Evolutionary conservation across 139 green algal genomes (phyloP).

Genomic region (Klebsormidium nitens): DNA sequence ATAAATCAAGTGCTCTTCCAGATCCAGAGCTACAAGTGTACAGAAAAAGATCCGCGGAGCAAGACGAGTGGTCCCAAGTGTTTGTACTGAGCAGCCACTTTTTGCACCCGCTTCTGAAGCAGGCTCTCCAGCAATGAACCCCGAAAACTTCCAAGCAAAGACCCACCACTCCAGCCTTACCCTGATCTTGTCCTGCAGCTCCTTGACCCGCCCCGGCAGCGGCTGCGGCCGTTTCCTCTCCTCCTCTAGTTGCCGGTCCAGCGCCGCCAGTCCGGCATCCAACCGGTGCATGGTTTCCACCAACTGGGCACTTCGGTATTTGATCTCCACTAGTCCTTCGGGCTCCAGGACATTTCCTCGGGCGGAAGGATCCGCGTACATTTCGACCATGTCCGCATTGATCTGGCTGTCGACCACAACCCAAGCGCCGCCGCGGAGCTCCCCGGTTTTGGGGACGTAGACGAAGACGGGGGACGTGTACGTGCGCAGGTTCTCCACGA

Average conservation of each 20-base stretch:
- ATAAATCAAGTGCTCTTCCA: too few species aligned
- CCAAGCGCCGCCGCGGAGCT: constrained; percentile 96
- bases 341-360: constrained; percentile 92
- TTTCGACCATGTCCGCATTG: constrained; percentile 64
- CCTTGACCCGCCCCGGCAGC: not conserved
- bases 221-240: not conserved
- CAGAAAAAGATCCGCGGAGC: too few species aligned
- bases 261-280: constrained; percentile 59
- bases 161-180: not conserved
- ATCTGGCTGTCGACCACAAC: constrained; percentile 96
- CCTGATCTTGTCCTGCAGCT: constrained; percentile 26
- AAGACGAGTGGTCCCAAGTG: too few species aligned
- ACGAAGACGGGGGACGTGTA: constrained; percentile 91
- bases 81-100: too few species aligned
- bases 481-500: constrained; percentile 87
- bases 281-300: constrained; percentile 80
- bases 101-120: too few species aligned
- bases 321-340: constrained; percentile 97
- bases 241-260: constrained; percentile 2
- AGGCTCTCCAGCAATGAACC: too few species aligned
- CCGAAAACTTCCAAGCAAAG: too few species aligned
- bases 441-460: constrained; percentile 85
- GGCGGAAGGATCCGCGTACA: constrained; percentile 50
- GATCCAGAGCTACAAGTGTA: too few species aligned
- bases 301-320: constrained; percentile 82